Base-by-base conservation (phyloP, 805 yeast genomes). In the Hemisphaericaspora nanyangensis region DNA sequence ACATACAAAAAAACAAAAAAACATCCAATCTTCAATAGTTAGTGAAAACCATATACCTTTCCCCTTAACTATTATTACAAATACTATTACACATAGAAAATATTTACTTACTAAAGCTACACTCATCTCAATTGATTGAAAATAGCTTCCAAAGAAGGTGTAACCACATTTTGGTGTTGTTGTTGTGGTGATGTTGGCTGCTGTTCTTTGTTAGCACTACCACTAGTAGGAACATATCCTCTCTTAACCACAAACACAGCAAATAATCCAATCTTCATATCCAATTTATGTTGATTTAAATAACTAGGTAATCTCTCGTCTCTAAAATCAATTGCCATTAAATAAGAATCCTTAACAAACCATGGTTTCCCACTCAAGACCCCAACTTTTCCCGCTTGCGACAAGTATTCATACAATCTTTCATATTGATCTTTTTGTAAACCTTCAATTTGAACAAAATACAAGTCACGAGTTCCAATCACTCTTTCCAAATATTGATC, bases 271-370 rank as follows among this genome's bases (percentile, higher is more conserved):
- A 45, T 46, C 16, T 43, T 41, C 31, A 42, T 39, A 29, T 39
- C 53, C 18, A 31, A 22, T 29, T 44, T 44, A 30, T 37, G 43
- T 5, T 46, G 40, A 15, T 37, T 31, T 31, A 61, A 47, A 39
- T 54, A 58, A 15, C 34, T 35, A 4, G 65, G 64, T 18, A 56
- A 31, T 22, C 44, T 30, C 15, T 44, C 46, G 29, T 49, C 53
- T 15, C 47, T 35, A 36, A 56, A 56, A 38, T 58, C 61, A 24
- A 73, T 39, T 1, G 81, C 71, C 20, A 80, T 56, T 38, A 83
- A 45, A 54, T 82, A 83, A 7, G 82, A 72, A 56, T 83, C 90
- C 49, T 80, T 82, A 29, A 80, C 80, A 47, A 68, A 65, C 7
- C 55, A 44, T 1, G 77, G 75, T 37, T 65, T 65, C 15, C 63